Conservation (phyloP, 1,139 yeast genomes). For the Nakaseomyces sp. region DNA sequence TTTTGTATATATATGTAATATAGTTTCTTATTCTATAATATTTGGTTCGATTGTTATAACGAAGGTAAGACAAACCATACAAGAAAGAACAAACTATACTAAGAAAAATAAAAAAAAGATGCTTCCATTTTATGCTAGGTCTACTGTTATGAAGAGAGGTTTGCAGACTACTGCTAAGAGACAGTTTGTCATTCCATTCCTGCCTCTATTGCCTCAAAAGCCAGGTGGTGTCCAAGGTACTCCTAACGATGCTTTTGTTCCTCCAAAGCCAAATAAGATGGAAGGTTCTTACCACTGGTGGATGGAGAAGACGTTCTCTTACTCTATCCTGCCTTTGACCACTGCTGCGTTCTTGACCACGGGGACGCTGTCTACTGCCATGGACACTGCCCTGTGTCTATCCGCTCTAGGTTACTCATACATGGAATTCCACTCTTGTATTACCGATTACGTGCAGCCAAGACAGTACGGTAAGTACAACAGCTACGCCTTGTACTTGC, state of each 20-base stretch:
- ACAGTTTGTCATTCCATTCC: constrained; percentile 34
- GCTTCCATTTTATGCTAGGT: constrained; percentile 4
- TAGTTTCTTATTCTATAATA: too few species aligned
- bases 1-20: too few species aligned
- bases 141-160: constrained; percentile 11
- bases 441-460: constrained; percentile 66
- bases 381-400: constrained; percentile 52
- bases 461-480: constrained; percentile 66
- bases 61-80: neutral
- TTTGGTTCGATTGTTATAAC: neutral
- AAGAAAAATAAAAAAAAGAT: neutral
- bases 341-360: constrained; percentile 56
- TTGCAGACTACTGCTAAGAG: constrained; percentile 30
- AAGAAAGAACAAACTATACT: neutral
- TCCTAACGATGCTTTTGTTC: constrained; percentile 62
- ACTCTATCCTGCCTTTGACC: constrained; percentile 57
- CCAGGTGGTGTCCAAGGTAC: constrained; percentile 69
- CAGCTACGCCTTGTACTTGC: constrained; percentile 50
- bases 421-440: constrained; percentile 70
- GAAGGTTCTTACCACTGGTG: constrained; percentile 75
- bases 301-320: constrained; percentile 50
- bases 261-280: constrained; percentile 45
- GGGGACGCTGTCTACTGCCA: constrained; percentile 37
- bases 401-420: constrained; percentile 54
- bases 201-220: constrained; percentile 58